These are phyloP conservation scores for Colletotrichum karsti DNA, from an alignment of 2,329 filamentous ascomycete species.

Conservation along the genomic window DNA sequence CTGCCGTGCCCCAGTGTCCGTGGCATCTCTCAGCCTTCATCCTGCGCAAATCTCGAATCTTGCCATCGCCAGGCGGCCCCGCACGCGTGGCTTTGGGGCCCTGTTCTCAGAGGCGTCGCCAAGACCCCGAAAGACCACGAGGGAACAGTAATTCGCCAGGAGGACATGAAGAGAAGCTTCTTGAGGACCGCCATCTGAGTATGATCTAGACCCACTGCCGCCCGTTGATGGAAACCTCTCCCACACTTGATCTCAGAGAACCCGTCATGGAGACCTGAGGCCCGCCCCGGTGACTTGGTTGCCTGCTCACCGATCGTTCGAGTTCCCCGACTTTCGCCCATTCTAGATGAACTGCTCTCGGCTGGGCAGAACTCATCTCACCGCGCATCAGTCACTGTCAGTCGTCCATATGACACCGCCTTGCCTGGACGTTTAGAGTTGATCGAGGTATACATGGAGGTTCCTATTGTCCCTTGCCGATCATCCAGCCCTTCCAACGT, in stretches of 20 bases:
- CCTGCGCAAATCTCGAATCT: neutral
- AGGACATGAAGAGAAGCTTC: neutral
- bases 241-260: neutral
- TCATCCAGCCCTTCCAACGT: neutral
- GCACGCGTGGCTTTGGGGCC: neutral
- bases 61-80: neutral
- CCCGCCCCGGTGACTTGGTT: neutral
- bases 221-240: neutral
- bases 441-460: neutral
- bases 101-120: neutral
- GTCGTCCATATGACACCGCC: neutral
- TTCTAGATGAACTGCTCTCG: neutral
- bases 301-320: neutral
- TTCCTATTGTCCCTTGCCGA: slow-evolving; percentile 12
- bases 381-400: neutral
- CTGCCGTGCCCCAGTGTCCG: neutral
- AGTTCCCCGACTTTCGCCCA: neutral
- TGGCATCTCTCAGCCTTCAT: neutral
- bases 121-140: neutral
- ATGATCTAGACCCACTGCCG: neutral
- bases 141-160: neutral
- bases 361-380: neutral
- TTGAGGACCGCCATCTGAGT: neutral
- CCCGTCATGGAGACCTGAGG: neutral
- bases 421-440: neutral